Percentiles rank a stretch among this genome's conserved stretches.
Conservation (phyloP, 352 stramenopile species). For the Phytophthora palmivora region DNA sequence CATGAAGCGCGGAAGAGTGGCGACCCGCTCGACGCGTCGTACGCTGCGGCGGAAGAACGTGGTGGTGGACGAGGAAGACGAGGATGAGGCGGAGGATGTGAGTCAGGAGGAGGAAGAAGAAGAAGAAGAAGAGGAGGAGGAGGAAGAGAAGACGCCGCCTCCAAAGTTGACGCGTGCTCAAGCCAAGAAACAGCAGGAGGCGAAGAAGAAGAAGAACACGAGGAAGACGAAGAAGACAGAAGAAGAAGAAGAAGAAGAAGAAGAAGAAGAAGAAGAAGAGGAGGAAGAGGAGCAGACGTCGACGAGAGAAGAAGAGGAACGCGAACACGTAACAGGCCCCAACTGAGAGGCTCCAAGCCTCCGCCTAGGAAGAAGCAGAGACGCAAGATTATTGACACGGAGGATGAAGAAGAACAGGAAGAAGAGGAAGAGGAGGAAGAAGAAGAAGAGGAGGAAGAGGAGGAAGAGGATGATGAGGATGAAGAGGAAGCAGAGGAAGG, state of each 20-base stretch:
- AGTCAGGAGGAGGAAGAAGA: conserved; percentile 41
- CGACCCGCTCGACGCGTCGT: conserved; percentile 53
- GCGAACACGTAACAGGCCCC: conserved; percentile 26
- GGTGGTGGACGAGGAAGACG: conserved; percentile 70
- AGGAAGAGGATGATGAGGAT: conserved; percentile 29
- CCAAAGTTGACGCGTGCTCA: conserved; percentile 47
- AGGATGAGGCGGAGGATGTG: conserved; percentile 33
- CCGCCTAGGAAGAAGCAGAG: conserved; percentile 43
- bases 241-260: conserved; percentile 51
- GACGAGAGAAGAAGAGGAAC: conserved; percentile 26
- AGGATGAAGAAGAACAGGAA: conserved; percentile 46
- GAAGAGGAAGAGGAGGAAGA: conserved; percentile 40
- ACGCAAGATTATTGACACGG: conserved; percentile 45
- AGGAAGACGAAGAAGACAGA: conserved; percentile 43
- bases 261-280: conserved; percentile 57
- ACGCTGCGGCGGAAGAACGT: conserved; percentile 78
- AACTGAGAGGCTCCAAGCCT: conserved; percentile 32
- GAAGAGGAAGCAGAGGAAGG: conserved; percentile 35
- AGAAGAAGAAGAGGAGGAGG: conserved; percentile 39
- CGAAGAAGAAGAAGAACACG: conserved; percentile 39
- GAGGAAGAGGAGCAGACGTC: too few species aligned
- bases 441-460: conserved; percentile 26
- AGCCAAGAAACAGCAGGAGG: conserved; percentile 43
- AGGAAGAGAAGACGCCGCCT: conserved; percentile 37
- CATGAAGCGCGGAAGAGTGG: conserved; percentile 70